These are phyloP conservation scores for Colletotrichum noveboracense DNA, from an alignment of 2,329 filamentous ascomycete species.

Conservation along the genomic window DNA sequence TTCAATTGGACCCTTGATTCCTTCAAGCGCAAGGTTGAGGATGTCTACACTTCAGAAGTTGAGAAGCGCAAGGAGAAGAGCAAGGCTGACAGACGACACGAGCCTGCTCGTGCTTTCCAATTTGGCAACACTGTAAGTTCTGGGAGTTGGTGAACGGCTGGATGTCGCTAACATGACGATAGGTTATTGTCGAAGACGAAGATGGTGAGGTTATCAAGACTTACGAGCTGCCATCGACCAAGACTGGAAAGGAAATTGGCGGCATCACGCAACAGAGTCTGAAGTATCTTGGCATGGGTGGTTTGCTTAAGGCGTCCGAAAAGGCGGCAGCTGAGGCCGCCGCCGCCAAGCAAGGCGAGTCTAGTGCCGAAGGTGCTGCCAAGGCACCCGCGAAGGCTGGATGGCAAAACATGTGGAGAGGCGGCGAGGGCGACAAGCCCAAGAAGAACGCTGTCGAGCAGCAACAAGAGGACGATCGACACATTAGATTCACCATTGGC, in stretches of 20 bases:
- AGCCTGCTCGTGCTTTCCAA: conserved; percentile 83
- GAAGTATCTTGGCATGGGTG: conserved; percentile 60
- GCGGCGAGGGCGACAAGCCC: conserved; percentile 36
- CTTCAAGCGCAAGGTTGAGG: conserved; percentile 55
- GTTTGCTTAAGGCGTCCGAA: conserved; percentile 44
- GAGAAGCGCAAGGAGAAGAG: conserved; percentile 66
- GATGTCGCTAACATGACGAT: conserved; percentile 29
- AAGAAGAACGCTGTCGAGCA: conserved; percentile 47
- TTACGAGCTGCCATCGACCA: conserved; percentile 71
- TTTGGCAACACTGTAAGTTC: conserved; percentile 76
- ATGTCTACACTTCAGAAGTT: conserved; percentile 64
- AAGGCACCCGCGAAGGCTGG: conserved; percentile 46
- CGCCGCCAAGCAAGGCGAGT: conserved; percentile 32
- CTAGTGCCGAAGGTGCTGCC: conserved; percentile 36
- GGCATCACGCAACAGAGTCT: conserved; percentile 49
- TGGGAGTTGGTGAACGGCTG: background rate
- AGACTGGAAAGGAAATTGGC: conserved; percentile 33
- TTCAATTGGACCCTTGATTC: conserved; percentile 45
- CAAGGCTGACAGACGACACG: conserved; percentile 61
- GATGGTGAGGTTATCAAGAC: conserved; percentile 87
- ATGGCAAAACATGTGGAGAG: conserved; percentile 58
- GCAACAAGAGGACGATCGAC: conserved; percentile 69
- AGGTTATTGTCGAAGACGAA: conserved; percentile 88
- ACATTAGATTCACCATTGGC: conserved; percentile 78
- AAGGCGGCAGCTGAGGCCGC: conserved; percentile 35